A percentile compares a stretch with the other conserved stretches of the same genome.
These are phyloP conservation scores for Entoloma clypeatum DNA, from an alignment of 1,284 basidiomycete species.

Conservation along the genomic window DNA sequence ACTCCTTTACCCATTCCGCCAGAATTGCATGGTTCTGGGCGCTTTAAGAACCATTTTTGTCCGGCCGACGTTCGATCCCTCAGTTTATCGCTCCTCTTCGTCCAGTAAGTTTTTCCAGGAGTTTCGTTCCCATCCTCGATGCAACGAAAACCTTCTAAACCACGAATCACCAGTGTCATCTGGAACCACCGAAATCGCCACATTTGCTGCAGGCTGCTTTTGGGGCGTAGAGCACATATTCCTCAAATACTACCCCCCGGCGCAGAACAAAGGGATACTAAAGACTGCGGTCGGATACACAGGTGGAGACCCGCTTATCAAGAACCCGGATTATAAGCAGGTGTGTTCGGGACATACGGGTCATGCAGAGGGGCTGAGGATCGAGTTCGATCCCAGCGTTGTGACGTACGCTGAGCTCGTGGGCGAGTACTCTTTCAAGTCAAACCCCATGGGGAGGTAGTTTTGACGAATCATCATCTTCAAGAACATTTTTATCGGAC, in stretches of 20 bases:
- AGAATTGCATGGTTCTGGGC: too few species aligned
- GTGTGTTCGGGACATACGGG: conserved; percentile 83
- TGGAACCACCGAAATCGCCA: conserved; percentile 66
- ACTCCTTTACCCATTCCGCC: too few species aligned
- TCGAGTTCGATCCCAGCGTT: conserved; percentile 80
- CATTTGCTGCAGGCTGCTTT: conserved; percentile 78
- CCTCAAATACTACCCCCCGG: conserved; percentile 71
- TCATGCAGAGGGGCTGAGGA: conserved; percentile 86
- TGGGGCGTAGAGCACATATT: conserved; percentile 91
- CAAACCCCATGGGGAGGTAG: neutral
- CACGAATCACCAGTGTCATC: too few species aligned
- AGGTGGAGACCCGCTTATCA: conserved; percentile 59
- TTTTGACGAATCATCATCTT: conserved; percentile 12
- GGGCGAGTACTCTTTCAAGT: conserved; percentile 48
- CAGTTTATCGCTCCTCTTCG: too few species aligned
- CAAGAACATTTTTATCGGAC: conserved; percentile 95
- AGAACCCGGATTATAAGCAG: conserved; percentile 64
- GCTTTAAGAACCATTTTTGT: too few species aligned
- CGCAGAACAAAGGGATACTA: conserved; percentile 63
- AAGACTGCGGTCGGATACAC: conserved; percentile 80
- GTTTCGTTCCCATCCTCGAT: too few species aligned
- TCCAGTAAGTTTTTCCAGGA: too few species aligned
- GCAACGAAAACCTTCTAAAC: too few species aligned
- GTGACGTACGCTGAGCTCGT: conserved; percentile 83
- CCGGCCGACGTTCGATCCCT: too few species aligned